These are phyloP conservation scores for Phytophthora nicotianae DNA, from an alignment of 352 stramenopile genomes.

Conservation along the genomic window DNA sequence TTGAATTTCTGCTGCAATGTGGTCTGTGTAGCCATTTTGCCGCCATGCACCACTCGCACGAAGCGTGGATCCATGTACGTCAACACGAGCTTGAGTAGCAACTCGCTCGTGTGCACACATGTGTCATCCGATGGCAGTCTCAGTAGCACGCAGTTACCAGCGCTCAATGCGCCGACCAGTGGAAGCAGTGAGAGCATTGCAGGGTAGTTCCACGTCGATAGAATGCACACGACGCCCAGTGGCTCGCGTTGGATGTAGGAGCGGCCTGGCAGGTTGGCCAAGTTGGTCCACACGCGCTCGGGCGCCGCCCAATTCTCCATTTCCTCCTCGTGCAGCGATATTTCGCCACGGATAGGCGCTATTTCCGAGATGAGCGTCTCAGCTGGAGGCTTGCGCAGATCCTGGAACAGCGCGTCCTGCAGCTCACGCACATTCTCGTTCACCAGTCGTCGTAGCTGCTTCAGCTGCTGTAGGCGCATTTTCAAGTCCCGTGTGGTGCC, in stretches of 20 bases:
- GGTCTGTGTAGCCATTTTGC: constrained; percentile 63
- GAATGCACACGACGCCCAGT: constrained; percentile 85
- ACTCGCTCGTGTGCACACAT: constrained; percentile 42
- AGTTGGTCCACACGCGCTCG: constrained; percentile 53
- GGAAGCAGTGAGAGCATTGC: constrained; percentile 77
- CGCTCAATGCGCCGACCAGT: constrained; percentile 81
- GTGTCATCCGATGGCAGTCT: constrained; percentile 90
- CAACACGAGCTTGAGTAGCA: constrained; percentile 51
- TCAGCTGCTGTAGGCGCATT: constrained; percentile 46
- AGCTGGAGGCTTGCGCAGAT: constrained; percentile 68
- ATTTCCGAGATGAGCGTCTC: constrained; percentile 75
- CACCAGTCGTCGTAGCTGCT: constrained; percentile 51
- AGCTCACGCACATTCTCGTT: constrained; percentile 53
- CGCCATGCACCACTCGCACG: constrained; percentile 83
- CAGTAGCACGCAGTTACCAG: constrained; percentile 92
- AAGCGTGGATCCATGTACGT: constrained; percentile 69
- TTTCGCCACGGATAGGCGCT: constrained; percentile 51
- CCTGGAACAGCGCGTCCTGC: constrained; percentile 57
- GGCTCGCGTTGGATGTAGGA: constrained; percentile 67
- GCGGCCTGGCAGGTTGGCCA: constrained; percentile 54
- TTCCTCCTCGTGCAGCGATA: constrained; percentile 71
- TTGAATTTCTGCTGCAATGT: constrained; percentile 81
- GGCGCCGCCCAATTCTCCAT: constrained; percentile 62
- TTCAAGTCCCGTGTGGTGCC: constrained; percentile 54
- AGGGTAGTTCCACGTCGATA: constrained; percentile 93